Evolutionary conservation across 2,329 filamentous ascomycete species (phyloP).

Genomic region (Cladosporium velox): DNA sequence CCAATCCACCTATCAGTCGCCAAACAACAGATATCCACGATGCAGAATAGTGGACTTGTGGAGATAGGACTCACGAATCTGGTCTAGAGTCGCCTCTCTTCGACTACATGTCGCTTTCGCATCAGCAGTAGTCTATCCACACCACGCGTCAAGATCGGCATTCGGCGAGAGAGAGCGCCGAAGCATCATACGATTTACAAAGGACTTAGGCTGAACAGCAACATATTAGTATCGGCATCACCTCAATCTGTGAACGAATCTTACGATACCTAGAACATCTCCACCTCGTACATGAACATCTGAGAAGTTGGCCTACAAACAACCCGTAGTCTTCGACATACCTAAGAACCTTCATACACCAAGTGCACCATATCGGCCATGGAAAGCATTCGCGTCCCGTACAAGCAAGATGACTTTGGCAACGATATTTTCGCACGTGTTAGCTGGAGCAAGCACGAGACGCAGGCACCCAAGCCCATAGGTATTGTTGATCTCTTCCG

Average conservation of each 20-base stretch:
- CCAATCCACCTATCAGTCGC: background rate
- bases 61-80: background rate
- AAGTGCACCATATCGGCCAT: constrained; percentile 9
- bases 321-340: background rate
- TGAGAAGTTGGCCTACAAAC: background rate
- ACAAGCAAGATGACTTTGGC: constrained; percentile 24
- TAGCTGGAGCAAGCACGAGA: constrained; percentile 20
- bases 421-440: constrained; percentile 24
- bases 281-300: background rate
- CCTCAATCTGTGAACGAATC: background rate
- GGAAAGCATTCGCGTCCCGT: constrained; percentile 24
- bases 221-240: background rate
- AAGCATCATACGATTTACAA: background rate
- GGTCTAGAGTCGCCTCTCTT: background rate
- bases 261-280: background rate
- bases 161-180: background rate
- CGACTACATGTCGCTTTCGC: background rate
- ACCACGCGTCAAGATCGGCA: background rate
- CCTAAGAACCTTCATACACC: background rate
- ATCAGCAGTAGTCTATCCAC: background rate
- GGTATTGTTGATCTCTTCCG: constrained; percentile 4
- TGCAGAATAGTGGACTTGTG: background rate
- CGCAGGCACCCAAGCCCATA: constrained; percentile 20
- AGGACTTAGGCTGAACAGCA: background rate
- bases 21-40: background rate